These are phyloP conservation scores for Panicum miliaceum DNA, from an alignment of 176 grass and related monocot genomes.

Conservation along the genomic window DNA sequence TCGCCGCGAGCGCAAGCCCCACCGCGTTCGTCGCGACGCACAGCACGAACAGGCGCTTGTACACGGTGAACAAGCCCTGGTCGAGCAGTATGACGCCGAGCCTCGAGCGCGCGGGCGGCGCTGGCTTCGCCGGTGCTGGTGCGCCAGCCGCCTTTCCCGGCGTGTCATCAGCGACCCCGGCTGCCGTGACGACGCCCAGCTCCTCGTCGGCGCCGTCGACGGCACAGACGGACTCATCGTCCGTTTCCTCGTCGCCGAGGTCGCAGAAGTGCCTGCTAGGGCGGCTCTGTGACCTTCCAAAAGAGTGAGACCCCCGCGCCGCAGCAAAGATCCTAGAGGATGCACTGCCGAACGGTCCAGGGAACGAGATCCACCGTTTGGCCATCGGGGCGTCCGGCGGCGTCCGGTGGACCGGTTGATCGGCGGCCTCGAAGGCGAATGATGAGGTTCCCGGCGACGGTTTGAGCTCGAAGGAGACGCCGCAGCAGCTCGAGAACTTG, in stretches of 20 bases:
- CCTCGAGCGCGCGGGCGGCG: slow-evolving; percentile 36
- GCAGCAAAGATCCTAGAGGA: slow-evolving; percentile 35
- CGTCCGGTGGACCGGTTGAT: background rate
- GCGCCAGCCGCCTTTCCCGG: background rate
- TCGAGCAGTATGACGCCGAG: slow-evolving; percentile 63
- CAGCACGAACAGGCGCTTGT: slow-evolving; percentile 67
- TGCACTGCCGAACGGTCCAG: background rate
- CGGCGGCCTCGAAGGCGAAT: background rate
- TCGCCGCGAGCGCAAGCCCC: slow-evolving; percentile 43
- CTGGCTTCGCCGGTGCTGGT: slow-evolving; percentile 3
- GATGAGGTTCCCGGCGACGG: slow-evolving; percentile 32
- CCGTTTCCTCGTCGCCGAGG: slow-evolving; percentile 38
- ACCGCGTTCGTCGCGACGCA: slow-evolving; percentile 46
- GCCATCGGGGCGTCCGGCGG: slow-evolving; percentile 3
- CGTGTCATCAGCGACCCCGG: background rate
- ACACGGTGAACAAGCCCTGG: slow-evolving; percentile 80
- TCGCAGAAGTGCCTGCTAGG: slow-evolving; percentile 77
- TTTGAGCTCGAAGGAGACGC: slow-evolving; percentile 68
- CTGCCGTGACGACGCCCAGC: slow-evolving; percentile 3
- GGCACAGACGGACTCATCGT: background rate
- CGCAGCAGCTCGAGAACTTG: slow-evolving; percentile 71
- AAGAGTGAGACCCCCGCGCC: too few species aligned
- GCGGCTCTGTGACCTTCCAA: slow-evolving; percentile 27
- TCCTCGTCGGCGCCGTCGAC: slow-evolving; percentile 29
- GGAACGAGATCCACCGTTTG: slow-evolving; percentile 53